These are phyloP conservation scores for Millerozyma acaciae DNA, from an alignment of 805 yeast genomes.

Conservation along the genomic window DNA sequence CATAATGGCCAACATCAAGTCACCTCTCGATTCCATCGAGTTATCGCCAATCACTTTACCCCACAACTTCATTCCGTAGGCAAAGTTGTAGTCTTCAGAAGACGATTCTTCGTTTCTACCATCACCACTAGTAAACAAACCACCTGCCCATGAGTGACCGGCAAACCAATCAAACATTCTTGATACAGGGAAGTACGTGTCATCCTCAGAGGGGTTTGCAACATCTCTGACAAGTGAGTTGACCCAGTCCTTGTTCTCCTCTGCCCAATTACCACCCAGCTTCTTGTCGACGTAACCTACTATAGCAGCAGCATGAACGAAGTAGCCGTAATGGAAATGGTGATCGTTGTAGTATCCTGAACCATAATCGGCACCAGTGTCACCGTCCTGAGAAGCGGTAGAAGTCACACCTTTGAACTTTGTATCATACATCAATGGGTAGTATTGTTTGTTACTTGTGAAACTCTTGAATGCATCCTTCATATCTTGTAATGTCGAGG, in stretches of 20 bases:
- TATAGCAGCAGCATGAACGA: slow-evolving; percentile 77
- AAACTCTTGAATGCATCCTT: slow-evolving; percentile 44
- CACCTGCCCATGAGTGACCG: slow-evolving; percentile 80
- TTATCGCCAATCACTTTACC: slow-evolving; percentile 54
- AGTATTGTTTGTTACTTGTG: slow-evolving; percentile 38
- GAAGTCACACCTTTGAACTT: slow-evolving; percentile 56
- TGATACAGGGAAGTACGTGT: slow-evolving; percentile 62
- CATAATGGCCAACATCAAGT: slow-evolving; percentile 60
- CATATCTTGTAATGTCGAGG: slow-evolving; percentile 29
- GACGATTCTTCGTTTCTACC: slow-evolving; percentile 75
- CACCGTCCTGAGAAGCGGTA: slow-evolving; percentile 43
- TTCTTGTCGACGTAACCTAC: slow-evolving; percentile 62
- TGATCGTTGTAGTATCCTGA: slow-evolving; percentile 79
- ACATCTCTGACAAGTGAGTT: slow-evolving; percentile 62
- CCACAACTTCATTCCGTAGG: slow-evolving; percentile 68
- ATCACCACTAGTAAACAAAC: slow-evolving; percentile 63
- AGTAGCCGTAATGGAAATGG: slow-evolving; percentile 85
- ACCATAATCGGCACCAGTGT: slow-evolving; percentile 57
- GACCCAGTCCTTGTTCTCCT: slow-evolving; percentile 49
- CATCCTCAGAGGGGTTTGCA: slow-evolving; percentile 57
- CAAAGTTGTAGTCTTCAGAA: slow-evolving; percentile 70
- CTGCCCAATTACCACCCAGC: slow-evolving; percentile 53
- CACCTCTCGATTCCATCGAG: slow-evolving; percentile 55
- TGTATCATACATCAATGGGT: slow-evolving; percentile 54
- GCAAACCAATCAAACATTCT: slow-evolving; percentile 72